Base-by-base conservation (phyloP, 2,329 filamentous ascomycete genomes). In the Diplodia sapinea region DNA sequence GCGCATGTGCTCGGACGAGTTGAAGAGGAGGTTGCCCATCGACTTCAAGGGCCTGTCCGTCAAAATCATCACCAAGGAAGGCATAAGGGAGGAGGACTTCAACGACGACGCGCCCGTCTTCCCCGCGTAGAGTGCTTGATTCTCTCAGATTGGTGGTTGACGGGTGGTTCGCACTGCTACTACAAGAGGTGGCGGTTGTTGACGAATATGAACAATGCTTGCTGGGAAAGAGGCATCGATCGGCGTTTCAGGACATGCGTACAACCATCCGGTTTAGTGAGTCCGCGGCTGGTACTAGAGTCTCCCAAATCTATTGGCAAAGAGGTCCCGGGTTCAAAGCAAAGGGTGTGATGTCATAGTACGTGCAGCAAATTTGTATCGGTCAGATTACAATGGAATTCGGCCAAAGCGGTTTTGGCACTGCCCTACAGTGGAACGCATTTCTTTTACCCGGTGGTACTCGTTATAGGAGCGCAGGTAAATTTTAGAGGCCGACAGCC, bases 41-140 rank as follows among this genome's bases (percentile, higher is more conserved):
- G 95, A 99, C 80, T 99, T 98, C 87, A 99, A 99, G 86, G 95
- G 95, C 49, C 92, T 97, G 74, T 74, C 89, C 65, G 94, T 99
- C 75, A 98, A 98, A 86, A 91, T 93, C 43, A 89, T 99, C 75
- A 97, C 93, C 70, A 96, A 96, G 83, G 93, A 98, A 74, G 95
- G 96, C 12, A 90, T 99, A 70, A 84, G 87, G 73, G 92, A 95
- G 74, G 87, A 96, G 74, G 88, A 92, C 71, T 96, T 93, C 79
- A 91, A 94, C 78, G 92, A 97, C 77, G 89, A 91, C 82, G 89
- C 88, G 80, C 82, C 89, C 68, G 88, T 91, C 47, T 87, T 86
- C 79, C 66, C 66, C 13, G 66, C 66, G 57, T 68, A 68, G 36
- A 56, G 33, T 26, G 5, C 15, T 20, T 51, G n/a, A 4, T 38